A percentile compares a stretch with the other conserved stretches of the same genome.
Evolutionary conservation across 306 rosid species (phyloP).

Genomic region (Rubus idaeus): DNA sequence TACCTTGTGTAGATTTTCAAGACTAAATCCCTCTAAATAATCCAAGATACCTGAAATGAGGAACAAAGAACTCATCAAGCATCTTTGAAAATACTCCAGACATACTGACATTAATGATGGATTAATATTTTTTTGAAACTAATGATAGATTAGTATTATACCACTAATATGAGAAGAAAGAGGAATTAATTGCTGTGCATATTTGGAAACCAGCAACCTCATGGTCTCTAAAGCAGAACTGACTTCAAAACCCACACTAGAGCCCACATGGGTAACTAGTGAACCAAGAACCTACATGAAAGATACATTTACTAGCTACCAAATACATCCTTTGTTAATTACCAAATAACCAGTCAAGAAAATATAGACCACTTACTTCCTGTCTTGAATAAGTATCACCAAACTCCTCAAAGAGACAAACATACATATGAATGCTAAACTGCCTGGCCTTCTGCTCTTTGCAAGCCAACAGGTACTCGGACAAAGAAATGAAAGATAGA

Average conservation of each 20-base stretch:
- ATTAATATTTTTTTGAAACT: background rate
- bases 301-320: constrained; percentile 7
- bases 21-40: constrained; percentile 43
- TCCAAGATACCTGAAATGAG: constrained; percentile 37
- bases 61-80: constrained; percentile 14
- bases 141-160: background rate
- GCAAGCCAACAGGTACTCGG: constrained; percentile 41
- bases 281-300: constrained; percentile 40
- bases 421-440: constrained; percentile 34
- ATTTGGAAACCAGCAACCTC: constrained; percentile 33
- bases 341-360: background rate
- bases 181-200: constrained; percentile 34
- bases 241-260: constrained; percentile 38
- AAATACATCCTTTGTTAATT: background rate
- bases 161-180: constrained; percentile 41
- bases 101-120: background rate
- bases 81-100: constrained; percentile 6
- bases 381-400: constrained; percentile 43
- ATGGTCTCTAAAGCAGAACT: constrained; percentile 37
- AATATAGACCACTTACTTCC: constrained; percentile 31
- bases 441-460: constrained; percentile 37
- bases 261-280: constrained; percentile 42
- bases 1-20: constrained; percentile 46
- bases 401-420: constrained; percentile 36
- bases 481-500: constrained; percentile 34